phyloP scores from a whole-genome alignment of 805 yeast genomes.

The Zygoascus bituminiphila region DNA sequence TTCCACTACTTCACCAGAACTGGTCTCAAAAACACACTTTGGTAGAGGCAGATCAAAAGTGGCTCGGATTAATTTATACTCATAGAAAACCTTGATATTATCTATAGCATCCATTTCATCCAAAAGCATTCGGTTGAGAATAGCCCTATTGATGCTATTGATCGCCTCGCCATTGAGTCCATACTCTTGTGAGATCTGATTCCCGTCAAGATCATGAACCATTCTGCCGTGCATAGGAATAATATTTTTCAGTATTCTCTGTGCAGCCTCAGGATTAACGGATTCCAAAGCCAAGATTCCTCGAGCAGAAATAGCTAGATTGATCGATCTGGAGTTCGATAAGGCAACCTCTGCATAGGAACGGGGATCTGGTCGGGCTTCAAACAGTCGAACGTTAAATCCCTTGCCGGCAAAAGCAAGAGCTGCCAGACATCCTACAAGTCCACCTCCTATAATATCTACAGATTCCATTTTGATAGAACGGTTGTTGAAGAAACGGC shows the following conservation, averaged over 20 bases:
- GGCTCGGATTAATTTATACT: constrained; percentile 45
- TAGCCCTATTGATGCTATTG: constrained; percentile 74
- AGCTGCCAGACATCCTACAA: constrained; percentile 80
- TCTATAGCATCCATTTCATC: constrained; percentile 50
- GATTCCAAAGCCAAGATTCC: constrained; percentile 64
- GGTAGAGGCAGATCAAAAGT: constrained; percentile 24
- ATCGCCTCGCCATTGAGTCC: constrained; percentile 78
- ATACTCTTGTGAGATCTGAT: constrained; percentile 59
- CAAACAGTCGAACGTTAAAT: constrained; percentile 62
- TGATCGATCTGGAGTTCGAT: constrained; percentile 46
- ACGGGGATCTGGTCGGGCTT: constrained; percentile 65
- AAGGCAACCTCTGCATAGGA: constrained; percentile 16
- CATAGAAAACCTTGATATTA: constrained; percentile 42
- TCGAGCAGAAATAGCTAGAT: constrained; percentile 78
- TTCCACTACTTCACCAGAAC: constrained; percentile 12
- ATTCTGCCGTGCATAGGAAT: constrained; percentile 87
- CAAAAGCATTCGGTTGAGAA: constrained; percentile 55
- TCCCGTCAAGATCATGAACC: constrained; percentile 68
- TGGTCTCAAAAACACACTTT: constrained; percentile 19
- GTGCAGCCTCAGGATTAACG: constrained; percentile 53
- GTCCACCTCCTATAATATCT: constrained; percentile 73
- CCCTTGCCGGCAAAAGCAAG: constrained; percentile 71
- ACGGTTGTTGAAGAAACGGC: neutral
- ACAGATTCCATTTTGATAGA: constrained; percentile 6
- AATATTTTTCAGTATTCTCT: constrained; percentile 46